Evolutionary conservation across 257 asterid species (phyloP), one percentile per base, ranked within the genome.

Genomic region (Cinchona pubescens): DNA sequence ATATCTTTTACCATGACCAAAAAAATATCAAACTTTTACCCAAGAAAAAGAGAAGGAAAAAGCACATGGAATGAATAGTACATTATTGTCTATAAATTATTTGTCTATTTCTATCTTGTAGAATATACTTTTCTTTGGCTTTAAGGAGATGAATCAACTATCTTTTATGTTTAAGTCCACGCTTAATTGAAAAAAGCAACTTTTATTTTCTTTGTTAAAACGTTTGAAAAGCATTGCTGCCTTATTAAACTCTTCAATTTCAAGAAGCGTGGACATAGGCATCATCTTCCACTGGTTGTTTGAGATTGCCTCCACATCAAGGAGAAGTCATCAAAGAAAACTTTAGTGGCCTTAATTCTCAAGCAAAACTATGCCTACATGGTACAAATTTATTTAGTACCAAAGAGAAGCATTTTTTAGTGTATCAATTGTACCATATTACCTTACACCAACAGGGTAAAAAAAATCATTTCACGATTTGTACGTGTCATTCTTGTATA

Each of bases 221-320:
- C 13, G 7, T 27, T 67, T 67, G 72, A 67, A 61, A 75, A 75
- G 75, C 74, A 30, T 69, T 73, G 69, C 30, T 71, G 74, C 74
- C 80, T 75, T 69, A 40, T 64, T 43, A 64, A 56, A 63, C 71
- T 45, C 79, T 74, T 80, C 60, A 75, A 71, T 40, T 62, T 71
- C 58, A 67, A 67, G 72, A 67, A 67, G 72, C 25, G 71, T 62
- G 68, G 49, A 69, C 5, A 34, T 34, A 40, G 29, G 35, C 73
- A n/a, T 45, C 63, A 42, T 65, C 38, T 40, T n/a, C 43, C 64
- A 40, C 8, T n/a, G 43, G 34, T 25, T 4, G 23, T n/a, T 1
- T 23, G 34, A 3, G 7, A 25, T 34, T 64, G 48, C 48, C 48
- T 19, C 30, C 19, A 19, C 29, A 16, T 34, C 25, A 34, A 32